Evolutionary conservation across 2,329 filamentous ascomycete genomes (phyloP).

Genomic region (Penicillium sumatraense): DNA sequence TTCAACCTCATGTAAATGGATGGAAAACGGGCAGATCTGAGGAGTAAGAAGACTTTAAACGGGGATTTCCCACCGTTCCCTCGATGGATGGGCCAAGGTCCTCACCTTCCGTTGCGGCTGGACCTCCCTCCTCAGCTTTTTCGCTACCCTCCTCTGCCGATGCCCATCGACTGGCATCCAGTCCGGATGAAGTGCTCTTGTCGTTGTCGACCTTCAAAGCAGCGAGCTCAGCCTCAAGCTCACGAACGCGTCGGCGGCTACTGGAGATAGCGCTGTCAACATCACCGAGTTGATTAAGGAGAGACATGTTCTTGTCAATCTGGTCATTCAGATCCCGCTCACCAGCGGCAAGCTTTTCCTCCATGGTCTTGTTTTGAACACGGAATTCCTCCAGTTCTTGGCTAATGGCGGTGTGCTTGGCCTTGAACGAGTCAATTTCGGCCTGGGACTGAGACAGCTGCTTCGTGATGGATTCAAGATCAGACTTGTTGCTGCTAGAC

Average conservation of each 20-base stretch:
- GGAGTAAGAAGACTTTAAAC: slow-evolving; percentile 38
- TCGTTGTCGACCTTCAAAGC: slow-evolving; percentile 39
- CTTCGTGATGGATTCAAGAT: slow-evolving; percentile 68
- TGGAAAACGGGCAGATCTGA: slow-evolving; percentile 36
- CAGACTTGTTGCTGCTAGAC: slow-evolving; percentile 72
- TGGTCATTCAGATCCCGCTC: slow-evolving; percentile 45
- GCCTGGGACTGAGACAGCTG: slow-evolving; percentile 40
- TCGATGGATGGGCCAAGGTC: slow-evolving; percentile 53
- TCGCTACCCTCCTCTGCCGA: slow-evolving; percentile 34
- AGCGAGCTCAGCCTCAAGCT: slow-evolving; percentile 44
- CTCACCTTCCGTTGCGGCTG: slow-evolving; percentile 50
- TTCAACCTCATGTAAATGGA: slow-evolving; percentile 34
- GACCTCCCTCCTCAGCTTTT: slow-evolving; percentile 38
- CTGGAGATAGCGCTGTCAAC: slow-evolving; percentile 41
- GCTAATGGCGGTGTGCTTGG: slow-evolving; percentile 33
- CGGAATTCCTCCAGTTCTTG: slow-evolving; percentile 38
- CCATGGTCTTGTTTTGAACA: slow-evolving; percentile 34
- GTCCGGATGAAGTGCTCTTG: slow-evolving; percentile 35
- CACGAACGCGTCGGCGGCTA: slow-evolving; percentile 42
- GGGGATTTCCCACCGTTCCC: slow-evolving; percentile 53
- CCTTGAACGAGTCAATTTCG: slow-evolving; percentile 37
- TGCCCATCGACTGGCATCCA: slow-evolving; percentile 50
- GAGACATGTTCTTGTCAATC: slow-evolving; percentile 47
- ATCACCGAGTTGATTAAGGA: slow-evolving; percentile 45
- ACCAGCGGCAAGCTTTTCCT: slow-evolving; percentile 38